These are phyloP conservation scores for Aspergillus ochraceus DNA, from an alignment of 2,329 filamentous ascomycete species.

Conservation along the genomic window DNA sequence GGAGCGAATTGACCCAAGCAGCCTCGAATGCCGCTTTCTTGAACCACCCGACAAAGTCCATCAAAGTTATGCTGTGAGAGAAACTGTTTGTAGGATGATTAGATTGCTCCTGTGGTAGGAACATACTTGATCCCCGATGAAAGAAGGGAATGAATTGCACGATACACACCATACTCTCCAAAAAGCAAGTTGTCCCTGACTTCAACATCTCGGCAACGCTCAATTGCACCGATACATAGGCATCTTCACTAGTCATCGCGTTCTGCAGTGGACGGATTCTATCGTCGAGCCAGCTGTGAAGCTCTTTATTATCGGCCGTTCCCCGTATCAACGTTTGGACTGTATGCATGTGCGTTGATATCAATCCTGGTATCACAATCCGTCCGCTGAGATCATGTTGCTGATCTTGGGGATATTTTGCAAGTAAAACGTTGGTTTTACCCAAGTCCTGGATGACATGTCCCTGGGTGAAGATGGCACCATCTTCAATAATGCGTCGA, in stretches of 20 bases:
- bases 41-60: conserved; percentile 44
- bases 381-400: conserved; percentile 40
- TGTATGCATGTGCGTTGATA: conserved; percentile 54
- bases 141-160: neutral
- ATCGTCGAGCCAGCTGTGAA: conserved; percentile 55
- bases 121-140: neutral
- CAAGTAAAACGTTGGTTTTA: conserved; percentile 36
- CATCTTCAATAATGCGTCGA: conserved; percentile 49
- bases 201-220: conserved; percentile 54
- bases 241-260: conserved; percentile 48
- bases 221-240: conserved; percentile 50
- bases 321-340: conserved; percentile 51
- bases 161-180: conserved; percentile 50
- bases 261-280: conserved; percentile 52
- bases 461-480: conserved; percentile 45
- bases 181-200: conserved; percentile 53
- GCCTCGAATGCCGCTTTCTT: conserved; percentile 47
- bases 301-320: conserved; percentile 50
- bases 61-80: conserved; percentile 50
- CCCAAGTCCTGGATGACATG: conserved; percentile 47
- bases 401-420: conserved; percentile 30
- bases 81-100: conserved; percentile 30
- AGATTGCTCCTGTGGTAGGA: neutral
- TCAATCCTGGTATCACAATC: conserved; percentile 51
- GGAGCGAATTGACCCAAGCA: conserved; percentile 49